These are phyloP conservation scores for Cicer yamashitae DNA, from an alignment of 306 rosid species.

Conservation along the genomic window DNA sequence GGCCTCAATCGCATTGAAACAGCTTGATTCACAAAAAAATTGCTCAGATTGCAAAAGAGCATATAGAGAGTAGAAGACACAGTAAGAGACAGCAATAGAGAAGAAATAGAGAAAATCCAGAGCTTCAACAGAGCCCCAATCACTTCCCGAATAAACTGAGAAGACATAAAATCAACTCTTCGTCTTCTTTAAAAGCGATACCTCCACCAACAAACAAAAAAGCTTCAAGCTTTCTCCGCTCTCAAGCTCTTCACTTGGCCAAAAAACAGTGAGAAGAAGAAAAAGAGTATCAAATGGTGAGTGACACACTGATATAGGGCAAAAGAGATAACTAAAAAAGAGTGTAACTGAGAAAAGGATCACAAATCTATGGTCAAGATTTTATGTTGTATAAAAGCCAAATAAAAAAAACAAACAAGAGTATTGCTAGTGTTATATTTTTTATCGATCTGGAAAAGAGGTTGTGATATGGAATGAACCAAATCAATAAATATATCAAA, in stretches of 20 bases:
- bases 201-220: slow-evolving; percentile 34
- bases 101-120: slow-evolving; percentile 48
- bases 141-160: slow-evolving; percentile 64
- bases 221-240: slow-evolving; percentile 5
- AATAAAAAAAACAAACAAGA: background rate
- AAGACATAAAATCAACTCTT: slow-evolving; percentile 84
- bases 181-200: slow-evolving; percentile 36
- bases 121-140: slow-evolving; percentile 73
- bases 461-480: slow-evolving; percentile 22
- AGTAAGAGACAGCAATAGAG: background rate
- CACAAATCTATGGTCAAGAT: slow-evolving; percentile 60
- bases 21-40: slow-evolving; percentile 46
- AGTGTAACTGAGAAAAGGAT: slow-evolving; percentile 38
- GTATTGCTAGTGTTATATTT: background rate
- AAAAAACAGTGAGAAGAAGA: background rate
- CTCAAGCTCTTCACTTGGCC: background rate
- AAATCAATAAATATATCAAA: slow-evolving; percentile 32
- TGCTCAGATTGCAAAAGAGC: slow-evolving; percentile 49
- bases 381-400: slow-evolving; percentile 36
- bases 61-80: slow-evolving; percentile 39
- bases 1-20: slow-evolving; percentile 94
- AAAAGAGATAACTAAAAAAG: slow-evolving; percentile 4
- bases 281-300: background rate
- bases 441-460: slow-evolving; percentile 48
- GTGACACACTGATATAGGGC: slow-evolving; percentile 17